Conservation (phyloP, 148 eudicot genomes). For the Amaranthus cruentus region DNA sequence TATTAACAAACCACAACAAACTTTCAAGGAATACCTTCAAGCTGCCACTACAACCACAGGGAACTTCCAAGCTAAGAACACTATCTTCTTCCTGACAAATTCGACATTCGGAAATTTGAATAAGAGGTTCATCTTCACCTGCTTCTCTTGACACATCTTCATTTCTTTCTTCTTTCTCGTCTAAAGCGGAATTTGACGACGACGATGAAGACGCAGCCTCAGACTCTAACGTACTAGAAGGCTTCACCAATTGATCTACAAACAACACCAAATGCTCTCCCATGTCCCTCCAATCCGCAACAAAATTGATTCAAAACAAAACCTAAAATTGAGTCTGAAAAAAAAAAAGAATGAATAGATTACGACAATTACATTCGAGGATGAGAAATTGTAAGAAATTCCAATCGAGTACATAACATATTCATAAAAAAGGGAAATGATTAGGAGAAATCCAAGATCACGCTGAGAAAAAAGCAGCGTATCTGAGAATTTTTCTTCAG, state of each 20-base stretch:
- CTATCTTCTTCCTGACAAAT: slow-evolving; percentile 92
- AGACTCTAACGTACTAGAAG: slow-evolving; percentile 20
- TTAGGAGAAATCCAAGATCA: slow-evolving; percentile 31
- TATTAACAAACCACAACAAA: too few relatives aligned
- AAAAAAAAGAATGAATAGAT: too few relatives aligned
- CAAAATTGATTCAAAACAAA: not conserved
- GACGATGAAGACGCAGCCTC: slow-evolving; percentile 14
- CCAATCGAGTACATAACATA: not conserved
- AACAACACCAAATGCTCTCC: slow-evolving; percentile 53
- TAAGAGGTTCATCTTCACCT: slow-evolving; percentile 48
- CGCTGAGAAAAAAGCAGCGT: slow-evolving; percentile 24
- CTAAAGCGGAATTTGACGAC: slow-evolving; percentile 23
- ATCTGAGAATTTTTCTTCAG: slow-evolving; percentile 11
- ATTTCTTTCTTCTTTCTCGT: slow-evolving; percentile 16
- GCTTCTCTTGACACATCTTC: slow-evolving; percentile 22
- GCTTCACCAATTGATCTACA: slow-evolving; percentile 43
- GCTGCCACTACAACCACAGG: slow-evolving; percentile 86
- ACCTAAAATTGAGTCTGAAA: too few relatives aligned
- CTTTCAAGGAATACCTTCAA: slow-evolving; percentile 47
- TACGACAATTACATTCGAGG: too few relatives aligned
- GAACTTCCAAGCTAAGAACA: slow-evolving; percentile 56
- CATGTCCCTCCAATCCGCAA: slow-evolving; percentile 18
- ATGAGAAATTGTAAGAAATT: not conserved
- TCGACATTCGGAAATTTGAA: slow-evolving; percentile 67
- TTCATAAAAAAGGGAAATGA: not conserved